Conservation (phyloP, 495 filamentous ascomycete species). For the Aspergillus sclerotioniger region DNA sequence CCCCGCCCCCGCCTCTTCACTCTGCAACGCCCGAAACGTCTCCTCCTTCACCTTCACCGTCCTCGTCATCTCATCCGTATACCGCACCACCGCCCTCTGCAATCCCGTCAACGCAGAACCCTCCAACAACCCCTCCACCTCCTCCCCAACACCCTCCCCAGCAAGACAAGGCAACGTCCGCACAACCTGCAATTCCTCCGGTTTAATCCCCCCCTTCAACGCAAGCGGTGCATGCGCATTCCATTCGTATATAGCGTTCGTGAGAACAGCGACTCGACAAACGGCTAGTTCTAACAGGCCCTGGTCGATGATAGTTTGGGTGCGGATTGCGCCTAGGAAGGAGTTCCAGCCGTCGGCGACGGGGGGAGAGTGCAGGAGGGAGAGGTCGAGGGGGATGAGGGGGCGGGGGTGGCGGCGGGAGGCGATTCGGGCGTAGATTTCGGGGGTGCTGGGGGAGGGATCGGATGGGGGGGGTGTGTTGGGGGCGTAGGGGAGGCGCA, state of each 20-base stretch:
- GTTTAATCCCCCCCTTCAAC: conserved; percentile 36
- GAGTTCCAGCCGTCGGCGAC: conserved; percentile 75
- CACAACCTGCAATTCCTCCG: conserved; percentile 44
- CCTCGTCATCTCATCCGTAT: conserved; percentile 68
- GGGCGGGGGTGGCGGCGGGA: conserved; percentile 60
- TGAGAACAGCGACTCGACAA: conserved; percentile 67
- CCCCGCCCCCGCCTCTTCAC: conserved; percentile 14
- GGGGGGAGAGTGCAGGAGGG: conserved; percentile 66
- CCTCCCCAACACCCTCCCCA: conserved; percentile 30
- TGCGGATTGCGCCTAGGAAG: conserved; percentile 67
- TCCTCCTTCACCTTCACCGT: conserved; percentile 54
- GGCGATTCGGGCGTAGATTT: conserved; percentile 57
- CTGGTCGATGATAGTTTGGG: conserved; percentile 61
- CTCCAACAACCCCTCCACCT: conserved; percentile 26
- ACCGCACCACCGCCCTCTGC: conserved; percentile 61
- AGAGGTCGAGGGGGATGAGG: conserved; percentile 65
- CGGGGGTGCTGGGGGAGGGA: conserved; percentile 30
- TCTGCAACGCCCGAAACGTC: conserved; percentile 59
- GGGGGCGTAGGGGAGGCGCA: conserved; percentile 67
- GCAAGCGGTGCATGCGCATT: conserved; percentile 69
- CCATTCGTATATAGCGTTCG: conserved; percentile 78
- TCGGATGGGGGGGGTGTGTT: conserved; percentile 39
- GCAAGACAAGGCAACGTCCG: conserved; percentile 31
- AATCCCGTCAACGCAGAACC: conserved; percentile 47
- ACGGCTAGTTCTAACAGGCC: conserved; percentile 43